A percentile compares a stretch with the other conserved stretches of the same genome.
Conservation (phyloP, 1,284 basidiomycete genomes). For the Uromyces viciae-fabae region DNA sequence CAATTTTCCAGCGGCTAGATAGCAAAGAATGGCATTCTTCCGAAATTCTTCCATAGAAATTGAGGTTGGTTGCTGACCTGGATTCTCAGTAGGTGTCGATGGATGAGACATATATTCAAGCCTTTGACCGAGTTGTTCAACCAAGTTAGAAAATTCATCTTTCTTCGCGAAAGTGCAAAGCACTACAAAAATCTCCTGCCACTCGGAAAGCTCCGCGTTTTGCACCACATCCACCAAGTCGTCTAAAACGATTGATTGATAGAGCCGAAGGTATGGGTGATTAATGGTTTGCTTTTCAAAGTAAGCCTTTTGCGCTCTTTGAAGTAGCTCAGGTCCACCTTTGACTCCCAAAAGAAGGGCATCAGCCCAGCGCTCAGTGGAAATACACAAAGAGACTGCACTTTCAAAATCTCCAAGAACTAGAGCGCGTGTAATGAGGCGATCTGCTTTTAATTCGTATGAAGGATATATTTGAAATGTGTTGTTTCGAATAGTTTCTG, state of each 20-base stretch:
- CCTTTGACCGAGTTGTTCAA: slow-evolving; percentile 85
- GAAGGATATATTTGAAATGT: slow-evolving; percentile 85
- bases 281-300: slow-evolving; percentile 75
- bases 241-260: slow-evolving; percentile 90
- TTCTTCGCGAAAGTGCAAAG: slow-evolving; percentile 86
- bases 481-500: slow-evolving; percentile 67
- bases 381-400: slow-evolving; percentile 86
- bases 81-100: slow-evolving; percentile 55
- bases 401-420: slow-evolving; percentile 91
- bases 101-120: slow-evolving; percentile 71
- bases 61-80: slow-evolving; percentile 53
- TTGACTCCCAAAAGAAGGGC: slow-evolving; percentile 88
- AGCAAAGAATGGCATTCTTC: slow-evolving; percentile 84
- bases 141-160: slow-evolving; percentile 78
- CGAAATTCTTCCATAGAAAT: slow-evolving; percentile 61
- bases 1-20: slow-evolving; percentile 78
- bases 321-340: slow-evolving; percentile 82
- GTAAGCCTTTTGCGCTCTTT: slow-evolving; percentile 86
- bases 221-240: slow-evolving; percentile 90
- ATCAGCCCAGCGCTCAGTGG: slow-evolving; percentile 84
- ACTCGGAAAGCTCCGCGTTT: slow-evolving; percentile 89
- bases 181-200: slow-evolving; percentile 96
- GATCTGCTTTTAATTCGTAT: slow-evolving; percentile 82
- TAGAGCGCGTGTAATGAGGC: slow-evolving; percentile 83
- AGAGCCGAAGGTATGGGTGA: slow-evolving; percentile 84